Conservation (phyloP, 257 asterid genomes). For the Capsicum chinense region DNA sequence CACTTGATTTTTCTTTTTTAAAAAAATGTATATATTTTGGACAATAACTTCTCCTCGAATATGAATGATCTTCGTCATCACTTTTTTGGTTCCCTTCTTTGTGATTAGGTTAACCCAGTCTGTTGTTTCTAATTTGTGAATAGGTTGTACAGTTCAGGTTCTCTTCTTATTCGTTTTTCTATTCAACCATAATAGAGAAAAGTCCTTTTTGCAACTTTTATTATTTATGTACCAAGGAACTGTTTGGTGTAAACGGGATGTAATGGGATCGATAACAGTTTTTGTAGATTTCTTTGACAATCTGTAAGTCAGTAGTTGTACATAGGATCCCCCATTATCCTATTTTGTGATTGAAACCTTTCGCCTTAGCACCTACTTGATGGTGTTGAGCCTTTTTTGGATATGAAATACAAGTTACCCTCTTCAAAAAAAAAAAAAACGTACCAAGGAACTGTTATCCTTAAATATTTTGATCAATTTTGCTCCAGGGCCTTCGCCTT, state of each 20-base stretch:
- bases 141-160: constrained; percentile 18
- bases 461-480: background rate
- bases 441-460: constrained; percentile 14
- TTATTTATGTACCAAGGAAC: constrained; percentile 18
- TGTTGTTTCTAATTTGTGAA: background rate
- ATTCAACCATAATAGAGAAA: constrained; percentile 14
- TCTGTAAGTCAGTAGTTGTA: too few relatives aligned
- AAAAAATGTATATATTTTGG: background rate
- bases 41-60: background rate
- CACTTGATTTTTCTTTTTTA: background rate
- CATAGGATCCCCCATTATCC: too few relatives aligned
- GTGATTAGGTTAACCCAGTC: background rate
- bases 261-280: too few relatives aligned
- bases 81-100: constrained; percentile 12
- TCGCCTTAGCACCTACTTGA: too few relatives aligned
- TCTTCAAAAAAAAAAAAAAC: too few relatives aligned
- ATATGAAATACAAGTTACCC: too few relatives aligned
- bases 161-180: background rate
- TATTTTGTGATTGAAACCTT: too few relatives aligned
- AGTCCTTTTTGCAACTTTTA: constrained; percentile 14
- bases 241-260: too few relatives aligned
- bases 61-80: background rate
- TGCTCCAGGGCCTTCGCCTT: background rate
- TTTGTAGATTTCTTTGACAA: too few relatives aligned
- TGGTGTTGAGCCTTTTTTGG: too few relatives aligned